Percentiles rank a stretch among this genome's conserved stretches.
Conservation (phyloP, 2,329 filamentous ascomycete genomes). For the Sarocladium strictum region DNA sequence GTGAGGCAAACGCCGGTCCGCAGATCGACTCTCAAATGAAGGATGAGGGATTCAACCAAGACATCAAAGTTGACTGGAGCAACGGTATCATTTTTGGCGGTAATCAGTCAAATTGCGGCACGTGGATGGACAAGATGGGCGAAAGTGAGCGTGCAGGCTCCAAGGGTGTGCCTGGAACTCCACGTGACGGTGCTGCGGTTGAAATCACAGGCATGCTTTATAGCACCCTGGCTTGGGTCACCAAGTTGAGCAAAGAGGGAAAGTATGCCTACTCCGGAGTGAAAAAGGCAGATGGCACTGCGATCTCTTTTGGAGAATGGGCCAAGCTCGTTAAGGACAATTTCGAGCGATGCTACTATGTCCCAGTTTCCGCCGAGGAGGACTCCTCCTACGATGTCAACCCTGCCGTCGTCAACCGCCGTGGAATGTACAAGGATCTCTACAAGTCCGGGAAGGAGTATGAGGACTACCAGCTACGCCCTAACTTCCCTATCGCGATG, state of each 20-base stretch:
- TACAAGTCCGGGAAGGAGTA: conserved; percentile 93
- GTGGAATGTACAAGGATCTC: conserved; percentile 96
- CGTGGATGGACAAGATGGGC: conserved; percentile 99
- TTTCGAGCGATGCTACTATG: conserved; percentile 90
- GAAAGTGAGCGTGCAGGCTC: conserved; percentile 85
- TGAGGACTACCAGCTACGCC: conserved; percentile 92
- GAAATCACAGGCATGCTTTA: conserved; percentile 94
- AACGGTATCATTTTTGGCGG: conserved; percentile 86
- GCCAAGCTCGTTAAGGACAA: conserved; percentile 71
- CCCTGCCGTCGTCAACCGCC: conserved; percentile 71
- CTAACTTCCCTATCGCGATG: conserved; percentile 96
- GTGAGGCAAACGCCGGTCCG: conserved; percentile 89
- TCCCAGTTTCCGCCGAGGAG: conserved; percentile 64
- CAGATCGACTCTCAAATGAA: conserved; percentile 90
- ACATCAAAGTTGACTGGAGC: conserved; percentile 89
- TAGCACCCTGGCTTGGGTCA: conserved; percentile 79
- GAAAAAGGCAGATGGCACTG: conserved; percentile 51
- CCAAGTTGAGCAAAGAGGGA: conserved; percentile 58
- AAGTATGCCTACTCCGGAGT: conserved; percentile 71
- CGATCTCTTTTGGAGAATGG: conserved; percentile 73
- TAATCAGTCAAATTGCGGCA: conserved; percentile 91
- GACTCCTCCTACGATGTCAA: conserved; percentile 79
- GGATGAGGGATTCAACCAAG: conserved; percentile 84
- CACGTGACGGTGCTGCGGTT: conserved; percentile 87
- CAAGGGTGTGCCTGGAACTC: conserved; percentile 93